These are phyloP conservation scores for Botrytis fabae DNA, from an alignment of 2,329 filamentous ascomycete species.

Conservation along the genomic window DNA sequence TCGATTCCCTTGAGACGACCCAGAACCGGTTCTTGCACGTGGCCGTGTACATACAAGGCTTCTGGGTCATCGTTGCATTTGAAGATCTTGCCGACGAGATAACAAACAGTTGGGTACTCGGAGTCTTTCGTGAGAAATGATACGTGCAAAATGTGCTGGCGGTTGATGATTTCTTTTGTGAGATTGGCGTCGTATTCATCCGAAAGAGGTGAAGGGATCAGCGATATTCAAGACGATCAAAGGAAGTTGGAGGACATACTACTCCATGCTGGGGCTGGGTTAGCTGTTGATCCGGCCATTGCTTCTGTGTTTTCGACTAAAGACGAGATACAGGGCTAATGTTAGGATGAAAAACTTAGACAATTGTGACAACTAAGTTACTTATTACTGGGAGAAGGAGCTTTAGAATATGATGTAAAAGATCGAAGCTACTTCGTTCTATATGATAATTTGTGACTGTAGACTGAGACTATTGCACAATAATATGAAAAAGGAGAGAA, in stretches of 20 bases:
- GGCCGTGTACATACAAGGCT: background rate
- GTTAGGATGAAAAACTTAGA: background rate
- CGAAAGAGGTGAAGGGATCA: background rate
- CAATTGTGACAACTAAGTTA: background rate
- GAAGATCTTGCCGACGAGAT: background rate
- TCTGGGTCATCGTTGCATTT: background rate
- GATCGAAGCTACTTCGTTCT: background rate
- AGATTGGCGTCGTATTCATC: background rate
- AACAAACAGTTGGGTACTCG: constrained; percentile 9
- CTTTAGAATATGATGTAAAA: no score
- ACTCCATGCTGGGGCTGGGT: background rate
- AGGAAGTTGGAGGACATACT: background rate
- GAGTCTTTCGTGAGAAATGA: background rate
- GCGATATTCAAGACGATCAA: background rate
- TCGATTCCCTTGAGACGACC: background rate
- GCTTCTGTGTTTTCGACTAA: background rate
- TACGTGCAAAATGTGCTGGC: background rate
- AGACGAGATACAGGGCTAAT: background rate
- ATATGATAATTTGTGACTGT: background rate
- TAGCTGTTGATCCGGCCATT: background rate
- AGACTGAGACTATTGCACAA: background rate
- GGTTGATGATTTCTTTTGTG: constrained; percentile 7
- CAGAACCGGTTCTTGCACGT: background rate
- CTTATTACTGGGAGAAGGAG: background rate
- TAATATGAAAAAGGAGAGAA: background rate